Percentiles rank a stretch among this genome's conserved stretches.
Evolutionary conservation across 345 rosid genomes (phyloP).

Genomic region (Psidium guajava): DNA sequence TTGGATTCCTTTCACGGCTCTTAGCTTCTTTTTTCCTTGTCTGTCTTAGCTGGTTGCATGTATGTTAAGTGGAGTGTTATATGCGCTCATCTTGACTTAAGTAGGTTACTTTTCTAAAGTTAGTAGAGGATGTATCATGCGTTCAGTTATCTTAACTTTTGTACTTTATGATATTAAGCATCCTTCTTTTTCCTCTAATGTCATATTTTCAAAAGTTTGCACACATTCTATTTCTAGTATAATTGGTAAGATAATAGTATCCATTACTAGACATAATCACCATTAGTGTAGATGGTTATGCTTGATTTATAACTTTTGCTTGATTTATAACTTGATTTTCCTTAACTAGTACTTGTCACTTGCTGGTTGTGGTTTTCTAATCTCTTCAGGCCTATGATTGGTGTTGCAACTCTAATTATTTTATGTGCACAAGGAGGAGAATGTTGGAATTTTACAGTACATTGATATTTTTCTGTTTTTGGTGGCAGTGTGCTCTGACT

Average conservation of each 20-base stretch:
- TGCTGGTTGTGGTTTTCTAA: not conserved
- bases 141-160: not conserved
- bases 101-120: not conserved
- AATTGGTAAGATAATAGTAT: not conserved
- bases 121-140: not conserved
- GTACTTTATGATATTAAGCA: not conserved
- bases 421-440: not conserved
- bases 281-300: not conserved
- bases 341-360: not conserved
- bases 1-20: not conserved
- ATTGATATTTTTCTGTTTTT: conserved; percentile 1
- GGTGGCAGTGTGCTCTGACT: conserved; percentile 43
- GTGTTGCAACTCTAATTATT: not conserved
- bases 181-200: not conserved
- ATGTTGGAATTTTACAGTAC: not conserved
- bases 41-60: not conserved
- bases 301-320: not conserved
- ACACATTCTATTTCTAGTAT: not conserved
- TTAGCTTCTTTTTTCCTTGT: not conserved
- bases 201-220: not conserved
- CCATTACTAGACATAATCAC: not conserved
- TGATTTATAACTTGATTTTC: not conserved
- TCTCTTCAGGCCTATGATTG: not conserved
- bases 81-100: not conserved
- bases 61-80: not conserved